Percentiles rank a stretch among this genome's conserved stretches.
Evolutionary conservation across 2,329 filamentous ascomycete genomes (phyloP).

Genomic region (Lomentospora prolificans): DNA sequence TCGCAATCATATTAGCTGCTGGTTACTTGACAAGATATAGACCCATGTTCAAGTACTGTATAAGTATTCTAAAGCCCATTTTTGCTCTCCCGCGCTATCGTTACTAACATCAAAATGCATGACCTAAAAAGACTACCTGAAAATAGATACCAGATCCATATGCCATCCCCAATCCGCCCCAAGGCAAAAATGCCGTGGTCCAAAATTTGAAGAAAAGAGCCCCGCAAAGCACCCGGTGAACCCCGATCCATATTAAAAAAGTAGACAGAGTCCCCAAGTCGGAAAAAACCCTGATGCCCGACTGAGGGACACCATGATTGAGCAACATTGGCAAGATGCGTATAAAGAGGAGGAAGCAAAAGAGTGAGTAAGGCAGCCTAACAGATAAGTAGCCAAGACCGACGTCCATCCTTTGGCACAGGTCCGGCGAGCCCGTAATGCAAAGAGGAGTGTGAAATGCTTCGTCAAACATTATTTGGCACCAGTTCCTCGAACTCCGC

Average conservation of each 20-base stretch:
- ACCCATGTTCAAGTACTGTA: neutral
- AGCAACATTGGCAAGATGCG: neutral
- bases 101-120: constrained; percentile 6
- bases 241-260: neutral
- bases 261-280: neutral
- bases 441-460: too few species aligned
- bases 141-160: neutral
- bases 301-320: neutral
- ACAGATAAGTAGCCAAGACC: neutral
- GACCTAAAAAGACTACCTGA: neutral
- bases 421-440: neutral
- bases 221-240: neutral
- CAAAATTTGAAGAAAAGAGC: neutral
- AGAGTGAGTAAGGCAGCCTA: neutral
- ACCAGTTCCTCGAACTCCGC: constrained; percentile 11
- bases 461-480: neutral
- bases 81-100: neutral
- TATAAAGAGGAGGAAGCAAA: neutral
- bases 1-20: neutral
- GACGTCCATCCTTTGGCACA: neutral
- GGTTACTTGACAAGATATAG: neutral
- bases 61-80: neutral
- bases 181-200: neutral
- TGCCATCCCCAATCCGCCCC: neutral
- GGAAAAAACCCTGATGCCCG: neutral